Conservation (phyloP, 768 basidiomycete species). For the Suillus subluteus region DNA sequence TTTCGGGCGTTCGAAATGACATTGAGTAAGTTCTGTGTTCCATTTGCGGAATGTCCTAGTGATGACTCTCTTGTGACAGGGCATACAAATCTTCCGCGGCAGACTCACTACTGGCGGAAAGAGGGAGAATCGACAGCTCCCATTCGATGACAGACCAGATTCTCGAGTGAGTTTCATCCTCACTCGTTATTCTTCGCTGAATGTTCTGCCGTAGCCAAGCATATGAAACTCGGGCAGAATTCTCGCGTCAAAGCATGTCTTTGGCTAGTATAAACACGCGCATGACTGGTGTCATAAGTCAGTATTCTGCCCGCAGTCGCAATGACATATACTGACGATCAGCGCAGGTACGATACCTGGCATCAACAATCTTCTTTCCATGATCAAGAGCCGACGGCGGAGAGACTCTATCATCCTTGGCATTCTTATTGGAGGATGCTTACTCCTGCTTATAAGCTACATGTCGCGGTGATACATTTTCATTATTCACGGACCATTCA, state of each 20-base stretch:
- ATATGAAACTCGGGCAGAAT: slow-evolving; percentile 94
- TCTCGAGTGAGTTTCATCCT: slow-evolving; percentile 63
- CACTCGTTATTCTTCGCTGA: not conserved
- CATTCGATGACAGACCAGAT: slow-evolving; percentile 95
- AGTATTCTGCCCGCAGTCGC: slow-evolving; percentile 24
- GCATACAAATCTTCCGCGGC: slow-evolving; percentile 90
- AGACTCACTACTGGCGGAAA: slow-evolving; percentile 86
- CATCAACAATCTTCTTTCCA: slow-evolving; percentile 83
- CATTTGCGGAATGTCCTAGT: not conserved
- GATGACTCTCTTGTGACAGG: slow-evolving; percentile 41
- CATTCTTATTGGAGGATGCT: slow-evolving; percentile 82
- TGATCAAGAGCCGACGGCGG: slow-evolving; percentile 91
- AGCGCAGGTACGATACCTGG: slow-evolving; percentile 85
- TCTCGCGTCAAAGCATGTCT: slow-evolving; percentile 77
- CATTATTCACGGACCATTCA: slow-evolving; percentile 8
- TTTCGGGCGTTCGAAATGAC: slow-evolving; percentile 91
- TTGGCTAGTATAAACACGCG: slow-evolving; percentile 81
- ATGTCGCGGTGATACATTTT: slow-evolving; percentile 33
- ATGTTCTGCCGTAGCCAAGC: slow-evolving; percentile 70
- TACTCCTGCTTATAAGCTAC: slow-evolving; percentile 62
- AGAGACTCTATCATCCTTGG: slow-evolving; percentile 91
- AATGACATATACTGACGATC: slow-evolving; percentile 9
- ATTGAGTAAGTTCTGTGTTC: slow-evolving; percentile 72
- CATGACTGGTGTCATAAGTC: slow-evolving; percentile 84
- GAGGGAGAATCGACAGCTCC: slow-evolving; percentile 87